These are phyloP conservation scores for Talaromyces verruculosus DNA, from an alignment of 2,329 filamentous ascomycete species.

Conservation along the genomic window DNA sequence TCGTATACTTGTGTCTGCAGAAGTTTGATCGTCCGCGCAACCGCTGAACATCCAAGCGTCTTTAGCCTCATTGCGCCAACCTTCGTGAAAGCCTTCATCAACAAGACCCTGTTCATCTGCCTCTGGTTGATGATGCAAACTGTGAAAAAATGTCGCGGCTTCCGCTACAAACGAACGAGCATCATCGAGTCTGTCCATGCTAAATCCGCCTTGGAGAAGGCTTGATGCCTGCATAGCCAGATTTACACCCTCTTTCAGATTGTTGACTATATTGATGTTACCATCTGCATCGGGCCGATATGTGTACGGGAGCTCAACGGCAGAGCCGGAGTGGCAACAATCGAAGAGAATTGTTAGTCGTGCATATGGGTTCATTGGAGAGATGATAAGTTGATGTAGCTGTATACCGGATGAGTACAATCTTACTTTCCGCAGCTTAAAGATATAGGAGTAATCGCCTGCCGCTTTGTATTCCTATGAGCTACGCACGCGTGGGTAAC, in stretches of 20 bases:
- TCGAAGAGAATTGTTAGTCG: slow-evolving; percentile 60
- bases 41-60: slow-evolving; percentile 54
- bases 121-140: slow-evolving; percentile 36
- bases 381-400: slow-evolving; percentile 55
- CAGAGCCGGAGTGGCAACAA: slow-evolving; percentile 62
- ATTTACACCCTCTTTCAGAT: slow-evolving; percentile 52
- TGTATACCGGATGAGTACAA: slow-evolving; percentile 6
- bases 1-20: slow-evolving; percentile 49
- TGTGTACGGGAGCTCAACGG: slow-evolving; percentile 59
- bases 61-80: slow-evolving; percentile 49
- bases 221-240: slow-evolving; percentile 53
- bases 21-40: slow-evolving; percentile 54
- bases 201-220: slow-evolving; percentile 51
- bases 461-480: background rate
- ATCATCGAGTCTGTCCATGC: slow-evolving; percentile 19
- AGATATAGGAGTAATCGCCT: background rate
- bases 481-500: slow-evolving; percentile 5
- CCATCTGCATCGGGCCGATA: slow-evolving; percentile 59
- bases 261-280: slow-evolving; percentile 57
- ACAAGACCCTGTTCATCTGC: slow-evolving; percentile 46
- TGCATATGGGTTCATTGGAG: slow-evolving; percentile 51
- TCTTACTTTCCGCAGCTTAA: background rate
- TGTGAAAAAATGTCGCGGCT: slow-evolving; percentile 19
- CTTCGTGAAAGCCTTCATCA: slow-evolving; percentile 46
- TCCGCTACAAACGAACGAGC: slow-evolving; percentile 21